A percentile compares a stretch with the other conserved stretches of the same genome.
phyloP scores from a whole-genome alignment of 176 grass and related monocot species.

The Chloris gayana region DNA sequence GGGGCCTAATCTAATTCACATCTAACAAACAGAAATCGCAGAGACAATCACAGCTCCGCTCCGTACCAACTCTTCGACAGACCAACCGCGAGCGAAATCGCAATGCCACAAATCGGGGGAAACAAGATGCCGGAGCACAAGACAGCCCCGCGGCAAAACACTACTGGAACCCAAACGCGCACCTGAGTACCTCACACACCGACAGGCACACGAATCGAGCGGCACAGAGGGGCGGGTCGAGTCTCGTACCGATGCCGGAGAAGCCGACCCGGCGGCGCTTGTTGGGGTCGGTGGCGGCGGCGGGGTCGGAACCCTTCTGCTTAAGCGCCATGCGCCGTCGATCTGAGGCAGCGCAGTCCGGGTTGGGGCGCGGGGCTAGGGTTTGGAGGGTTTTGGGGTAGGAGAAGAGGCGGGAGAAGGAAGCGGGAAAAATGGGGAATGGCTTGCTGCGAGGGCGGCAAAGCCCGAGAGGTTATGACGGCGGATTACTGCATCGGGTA shows the following conservation, averaged over 20 bases:
- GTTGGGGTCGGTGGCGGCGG: slow-evolving; percentile 49
- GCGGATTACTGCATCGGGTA: neutral
- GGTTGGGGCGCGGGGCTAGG: slow-evolving; percentile 26
- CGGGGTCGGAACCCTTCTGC: slow-evolving; percentile 55
- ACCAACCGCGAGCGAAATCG: neutral
- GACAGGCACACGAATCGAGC: neutral
- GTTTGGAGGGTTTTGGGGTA: slow-evolving; percentile 39
- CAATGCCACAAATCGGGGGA: neutral
- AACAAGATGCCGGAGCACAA: neutral
- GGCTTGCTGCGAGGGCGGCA: neutral
- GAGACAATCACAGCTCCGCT: neutral
- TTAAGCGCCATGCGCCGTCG: slow-evolving; percentile 77
- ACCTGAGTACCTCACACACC: neutral
- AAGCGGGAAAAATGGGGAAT: slow-evolving; percentile 45
- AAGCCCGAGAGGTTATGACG: neutral
- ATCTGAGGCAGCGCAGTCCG: neutral
- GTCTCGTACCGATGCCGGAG: slow-evolving; percentile 59
- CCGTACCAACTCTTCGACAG: neutral
- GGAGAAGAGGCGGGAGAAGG: slow-evolving; percentile 23
- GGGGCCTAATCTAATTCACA: neutral
- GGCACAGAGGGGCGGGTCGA: neutral
- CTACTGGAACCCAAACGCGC: neutral
- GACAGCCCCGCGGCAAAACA: neutral
- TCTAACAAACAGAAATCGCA: neutral
- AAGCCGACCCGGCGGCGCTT: slow-evolving; percentile 93